Percentiles rank a stretch among this genome's conserved stretches.
Conservation (phyloP, 768 basidiomycete species). For the Glaciozyma martinii region DNA sequence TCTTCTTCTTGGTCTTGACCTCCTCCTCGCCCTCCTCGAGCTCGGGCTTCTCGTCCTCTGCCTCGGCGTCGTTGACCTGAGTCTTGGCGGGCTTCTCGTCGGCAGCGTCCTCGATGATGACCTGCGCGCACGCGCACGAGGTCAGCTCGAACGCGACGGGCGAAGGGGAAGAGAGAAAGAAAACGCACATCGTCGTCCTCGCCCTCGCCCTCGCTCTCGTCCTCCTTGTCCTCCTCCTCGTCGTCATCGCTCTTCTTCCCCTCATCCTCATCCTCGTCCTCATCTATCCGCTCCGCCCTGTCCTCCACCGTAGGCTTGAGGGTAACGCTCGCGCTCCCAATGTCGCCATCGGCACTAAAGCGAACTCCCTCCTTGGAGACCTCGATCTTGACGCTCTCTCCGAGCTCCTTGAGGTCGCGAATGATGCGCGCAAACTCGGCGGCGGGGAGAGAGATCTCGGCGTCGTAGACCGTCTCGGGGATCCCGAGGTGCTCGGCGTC, state of each 20-base stretch:
- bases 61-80: slow-evolving; percentile 48
- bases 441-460: slow-evolving; percentile 75
- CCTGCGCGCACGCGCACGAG: background rate
- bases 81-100: background rate
- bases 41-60: slow-evolving; percentile 44
- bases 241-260: slow-evolving; percentile 48
- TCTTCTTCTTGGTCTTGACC: slow-evolving; percentile 36
- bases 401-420: slow-evolving; percentile 76
- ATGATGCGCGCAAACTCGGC: slow-evolving; percentile 86
- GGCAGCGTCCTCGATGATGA: background rate
- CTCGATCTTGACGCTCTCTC: slow-evolving; percentile 91
- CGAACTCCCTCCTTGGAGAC: slow-evolving; percentile 91
- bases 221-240: slow-evolving; percentile 4
- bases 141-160: background rate
- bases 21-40: slow-evolving; percentile 44
- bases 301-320: slow-evolving; percentile 17
- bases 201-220: slow-evolving; percentile 42
- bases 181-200: slow-evolving; percentile 37
- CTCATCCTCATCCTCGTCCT: slow-evolving; percentile 37
- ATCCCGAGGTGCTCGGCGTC: slow-evolving; percentile 90
- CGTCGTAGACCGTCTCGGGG: slow-evolving; percentile 95
- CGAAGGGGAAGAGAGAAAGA: background rate
- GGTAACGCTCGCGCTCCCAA: slow-evolving; percentile 12
- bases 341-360: slow-evolving; percentile 83
- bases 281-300: slow-evolving; percentile 41